Conservation (phyloP, 768 basidiomycete genomes). For the Termitomyces sp. region DNA sequence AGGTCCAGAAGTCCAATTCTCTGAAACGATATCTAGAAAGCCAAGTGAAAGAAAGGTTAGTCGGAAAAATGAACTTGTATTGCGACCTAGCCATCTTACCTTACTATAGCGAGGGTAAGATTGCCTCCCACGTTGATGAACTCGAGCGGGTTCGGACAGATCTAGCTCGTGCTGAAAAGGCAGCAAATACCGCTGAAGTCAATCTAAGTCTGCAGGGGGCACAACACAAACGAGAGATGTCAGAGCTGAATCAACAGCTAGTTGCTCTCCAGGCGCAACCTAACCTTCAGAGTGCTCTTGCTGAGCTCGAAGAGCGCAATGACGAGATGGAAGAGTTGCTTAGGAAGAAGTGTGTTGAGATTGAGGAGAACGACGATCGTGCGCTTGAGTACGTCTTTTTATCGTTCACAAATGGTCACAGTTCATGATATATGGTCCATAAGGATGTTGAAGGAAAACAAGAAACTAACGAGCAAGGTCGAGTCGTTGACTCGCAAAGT, state of each 20-base stretch:
- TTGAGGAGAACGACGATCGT: constrained; percentile 82
- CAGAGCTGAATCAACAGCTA: constrained; percentile 57
- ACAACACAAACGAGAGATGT: constrained; percentile 64
- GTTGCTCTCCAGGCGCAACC: constrained; percentile 48
- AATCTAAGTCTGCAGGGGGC: constrained; percentile 60
- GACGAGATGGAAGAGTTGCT: constrained; percentile 75
- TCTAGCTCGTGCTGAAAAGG: constrained; percentile 53
- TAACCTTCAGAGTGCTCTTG: constrained; percentile 51
- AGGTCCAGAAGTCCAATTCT: constrained; percentile 62
- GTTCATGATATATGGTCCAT: background rate
- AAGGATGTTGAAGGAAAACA: constrained; percentile 79
- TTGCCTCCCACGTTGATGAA: constrained; percentile 35
- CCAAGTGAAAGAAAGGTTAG: constrained; percentile 61
- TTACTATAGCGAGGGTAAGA: constrained; percentile 43
- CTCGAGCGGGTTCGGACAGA: constrained; percentile 40
- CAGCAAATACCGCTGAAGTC: constrained; percentile 60
- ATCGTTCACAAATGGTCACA: constrained; percentile 6
- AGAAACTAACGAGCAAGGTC: constrained; percentile 67
- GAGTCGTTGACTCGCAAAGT: constrained; percentile 73
- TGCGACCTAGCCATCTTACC: constrained; percentile 4
- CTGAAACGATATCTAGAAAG: constrained; percentile 60
- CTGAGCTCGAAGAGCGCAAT: constrained; percentile 65
- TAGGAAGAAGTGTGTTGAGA: constrained; percentile 66
- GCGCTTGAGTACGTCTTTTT: constrained; percentile 62
- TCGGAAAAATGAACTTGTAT: background rate